Evolutionary conservation across 257 asterid genomes (phyloP).

Genomic region (Euphrasia confusa): DNA sequence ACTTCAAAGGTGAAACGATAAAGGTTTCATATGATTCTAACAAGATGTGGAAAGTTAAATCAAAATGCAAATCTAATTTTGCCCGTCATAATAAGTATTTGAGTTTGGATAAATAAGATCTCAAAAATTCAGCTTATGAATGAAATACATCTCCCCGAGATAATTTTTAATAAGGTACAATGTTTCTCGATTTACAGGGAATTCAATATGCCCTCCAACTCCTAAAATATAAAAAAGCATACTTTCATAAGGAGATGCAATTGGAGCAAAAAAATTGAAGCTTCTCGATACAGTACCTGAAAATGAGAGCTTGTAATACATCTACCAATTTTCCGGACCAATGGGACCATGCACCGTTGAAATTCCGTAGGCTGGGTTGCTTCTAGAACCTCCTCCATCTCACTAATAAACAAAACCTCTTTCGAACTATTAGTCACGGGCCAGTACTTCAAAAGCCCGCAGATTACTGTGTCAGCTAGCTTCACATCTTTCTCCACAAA

Average conservation of each 20-base stretch:
- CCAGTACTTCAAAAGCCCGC: constrained; percentile 64
- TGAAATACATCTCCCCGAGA: not conserved
- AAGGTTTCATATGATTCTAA: constrained; percentile 3
- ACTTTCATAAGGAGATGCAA: not conserved
- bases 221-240: not conserved
- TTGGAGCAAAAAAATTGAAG: not conserved
- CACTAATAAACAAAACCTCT: constrained; percentile 69
- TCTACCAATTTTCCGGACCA: constrained; percentile 54
- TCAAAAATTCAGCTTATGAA: not conserved
- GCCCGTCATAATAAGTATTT: not conserved
- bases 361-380: constrained; percentile 56
- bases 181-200: not conserved
- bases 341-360: constrained; percentile 58
- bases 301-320: constrained; percentile 67
- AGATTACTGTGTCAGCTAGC: constrained; percentile 51
- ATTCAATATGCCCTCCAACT: not conserved
- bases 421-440: constrained; percentile 63
- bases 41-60: not conserved
- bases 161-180: not conserved
- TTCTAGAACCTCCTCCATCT: constrained; percentile 64
- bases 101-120: not conserved
- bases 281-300: constrained; percentile 25
- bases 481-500: constrained; percentile 52
- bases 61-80: not conserved
- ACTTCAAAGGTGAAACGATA: not conserved